These are phyloP conservation scores for Chlorella sp. DNA, from an alignment of 139 green algal species.

Conservation along the genomic window DNA sequence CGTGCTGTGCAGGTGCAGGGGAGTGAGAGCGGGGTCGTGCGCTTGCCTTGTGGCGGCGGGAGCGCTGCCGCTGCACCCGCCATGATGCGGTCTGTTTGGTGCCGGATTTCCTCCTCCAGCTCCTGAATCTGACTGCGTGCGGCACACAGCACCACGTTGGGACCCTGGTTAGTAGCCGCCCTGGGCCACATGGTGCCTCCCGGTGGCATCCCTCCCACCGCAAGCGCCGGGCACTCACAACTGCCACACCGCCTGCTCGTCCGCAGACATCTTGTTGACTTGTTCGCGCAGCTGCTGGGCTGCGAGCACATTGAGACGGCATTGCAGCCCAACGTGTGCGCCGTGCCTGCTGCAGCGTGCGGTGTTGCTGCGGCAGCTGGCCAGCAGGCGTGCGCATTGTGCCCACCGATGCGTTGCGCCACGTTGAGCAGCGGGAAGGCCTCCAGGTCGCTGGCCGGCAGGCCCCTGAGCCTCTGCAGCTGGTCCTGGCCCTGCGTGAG, in stretches of 20 bases:
- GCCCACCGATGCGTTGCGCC: not conserved
- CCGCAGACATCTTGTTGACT: not conserved
- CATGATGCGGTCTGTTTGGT: not conserved
- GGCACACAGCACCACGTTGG: no score
- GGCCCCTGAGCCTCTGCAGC: not conserved
- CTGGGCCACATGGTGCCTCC: no score
- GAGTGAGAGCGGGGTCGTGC: no score
- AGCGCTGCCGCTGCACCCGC: not conserved
- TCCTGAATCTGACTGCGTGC: not conserved
- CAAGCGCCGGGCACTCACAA: conserved; percentile 1
- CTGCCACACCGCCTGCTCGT: not conserved
- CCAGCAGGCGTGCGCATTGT: no score
- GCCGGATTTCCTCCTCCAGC: not conserved
- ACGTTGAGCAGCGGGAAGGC: not conserved
- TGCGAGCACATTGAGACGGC: not conserved
- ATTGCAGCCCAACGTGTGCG: not conserved
- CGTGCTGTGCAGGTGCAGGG: no score
- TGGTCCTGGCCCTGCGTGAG: not conserved
- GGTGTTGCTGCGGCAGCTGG: no score
- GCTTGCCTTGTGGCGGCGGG: not conserved
- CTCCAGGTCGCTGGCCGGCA: not conserved
- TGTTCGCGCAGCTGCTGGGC: not conserved
- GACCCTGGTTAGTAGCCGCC: no score
- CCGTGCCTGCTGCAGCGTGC: no score
- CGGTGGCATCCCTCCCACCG: no score